Evolutionary conservation across 2,329 filamentous ascomycete species (phyloP).

Genomic region (Endocalyx cinctus): DNA sequence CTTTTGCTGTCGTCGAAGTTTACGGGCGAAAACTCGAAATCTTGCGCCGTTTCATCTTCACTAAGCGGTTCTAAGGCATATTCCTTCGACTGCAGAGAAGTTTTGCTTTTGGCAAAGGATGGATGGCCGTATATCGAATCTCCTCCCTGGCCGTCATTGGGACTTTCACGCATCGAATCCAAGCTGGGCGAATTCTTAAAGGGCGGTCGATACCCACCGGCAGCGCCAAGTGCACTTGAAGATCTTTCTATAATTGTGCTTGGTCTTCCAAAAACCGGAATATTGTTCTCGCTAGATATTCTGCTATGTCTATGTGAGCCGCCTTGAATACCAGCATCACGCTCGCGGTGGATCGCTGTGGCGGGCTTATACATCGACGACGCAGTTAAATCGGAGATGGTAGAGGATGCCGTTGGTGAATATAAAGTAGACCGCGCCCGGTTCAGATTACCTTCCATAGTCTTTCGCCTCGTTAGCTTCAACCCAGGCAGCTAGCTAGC

Average conservation of each 20-base stretch:
- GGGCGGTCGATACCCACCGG: constrained; percentile 53
- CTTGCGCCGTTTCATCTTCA: constrained; percentile 43
- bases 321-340: constrained; percentile 18
- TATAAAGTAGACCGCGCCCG: constrained; percentile 69
- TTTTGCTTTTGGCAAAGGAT: constrained; percentile 26
- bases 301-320: constrained; percentile 48
- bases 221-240: constrained; percentile 58
- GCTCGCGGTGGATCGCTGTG: constrained; percentile 30
- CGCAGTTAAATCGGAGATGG: constrained; percentile 46
- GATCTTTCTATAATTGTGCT: constrained; percentile 49
- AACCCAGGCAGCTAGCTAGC: constrained; percentile 1
- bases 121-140: constrained; percentile 16
- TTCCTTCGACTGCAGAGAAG: constrained; percentile 37
- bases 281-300: constrained; percentile 57
- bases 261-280: constrained; percentile 37
- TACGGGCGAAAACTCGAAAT: constrained; percentile 15
- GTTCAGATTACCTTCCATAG: constrained; percentile 88
- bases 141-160: constrained; percentile 21
- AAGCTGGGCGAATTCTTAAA: constrained; percentile 39
- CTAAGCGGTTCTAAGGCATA: constrained; percentile 46
- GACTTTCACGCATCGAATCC: constrained; percentile 33
- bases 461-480: constrained; percentile 46
- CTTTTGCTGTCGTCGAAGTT: constrained; percentile 27
- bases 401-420: constrained; percentile 32
- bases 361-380: constrained; percentile 43